A percentile compares a stretch with the other conserved stretches of the same genome.
phyloP scores from a whole-genome alignment of 2,329 filamentous ascomycete genomes.

The Diplodia intermedia region DNA sequence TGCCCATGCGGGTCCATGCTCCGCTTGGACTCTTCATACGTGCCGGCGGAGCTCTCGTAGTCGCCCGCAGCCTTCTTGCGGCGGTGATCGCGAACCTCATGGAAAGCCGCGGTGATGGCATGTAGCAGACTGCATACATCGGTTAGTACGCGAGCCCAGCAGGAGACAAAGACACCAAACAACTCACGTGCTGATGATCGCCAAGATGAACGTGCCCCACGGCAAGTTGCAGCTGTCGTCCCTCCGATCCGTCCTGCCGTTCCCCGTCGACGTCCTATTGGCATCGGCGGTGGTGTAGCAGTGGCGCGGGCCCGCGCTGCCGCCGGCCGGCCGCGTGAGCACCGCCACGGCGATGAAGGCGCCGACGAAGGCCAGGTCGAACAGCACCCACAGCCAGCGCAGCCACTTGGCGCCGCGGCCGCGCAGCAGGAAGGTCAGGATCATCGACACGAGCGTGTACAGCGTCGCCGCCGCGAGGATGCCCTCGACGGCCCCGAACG shows the following conservation, averaged over 20 bases:
- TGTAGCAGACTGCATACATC: constrained; percentile 48
- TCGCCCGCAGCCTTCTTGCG: constrained; percentile 22
- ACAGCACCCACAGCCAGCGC: constrained; percentile 51
- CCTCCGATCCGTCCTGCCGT: constrained; percentile 35
- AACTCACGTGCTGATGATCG: constrained; percentile 56
- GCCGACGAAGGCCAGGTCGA: constrained; percentile 42
- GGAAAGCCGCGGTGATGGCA: constrained; percentile 52
- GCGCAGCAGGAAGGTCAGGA: constrained; percentile 47
- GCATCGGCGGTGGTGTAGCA: constrained; percentile 37
- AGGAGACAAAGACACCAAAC: not conserved
- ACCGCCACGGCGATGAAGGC: constrained; percentile 54
- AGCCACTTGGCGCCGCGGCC: constrained; percentile 43
- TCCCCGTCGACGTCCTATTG: constrained; percentile 25
- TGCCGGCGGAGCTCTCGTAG: not conserved
- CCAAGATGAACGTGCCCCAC: constrained; percentile 54
- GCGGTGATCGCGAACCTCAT: constrained; percentile 45
- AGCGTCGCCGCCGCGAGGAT: constrained; percentile 55
- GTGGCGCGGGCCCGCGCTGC: constrained; percentile 45
- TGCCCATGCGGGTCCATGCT: constrained; percentile 2
- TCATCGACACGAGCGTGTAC: constrained; percentile 51
- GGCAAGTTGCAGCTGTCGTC: constrained; percentile 50
- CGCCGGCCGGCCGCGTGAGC: constrained; percentile 49
- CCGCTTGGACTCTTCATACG: not conserved
- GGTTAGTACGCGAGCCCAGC: not conserved
- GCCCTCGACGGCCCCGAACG: constrained; percentile 53